Evolutionary conservation across 176 grass and related monocot species (phyloP), one percentile per base, ranked within the genome.

Genomic region (Raddia guianensis): DNA sequence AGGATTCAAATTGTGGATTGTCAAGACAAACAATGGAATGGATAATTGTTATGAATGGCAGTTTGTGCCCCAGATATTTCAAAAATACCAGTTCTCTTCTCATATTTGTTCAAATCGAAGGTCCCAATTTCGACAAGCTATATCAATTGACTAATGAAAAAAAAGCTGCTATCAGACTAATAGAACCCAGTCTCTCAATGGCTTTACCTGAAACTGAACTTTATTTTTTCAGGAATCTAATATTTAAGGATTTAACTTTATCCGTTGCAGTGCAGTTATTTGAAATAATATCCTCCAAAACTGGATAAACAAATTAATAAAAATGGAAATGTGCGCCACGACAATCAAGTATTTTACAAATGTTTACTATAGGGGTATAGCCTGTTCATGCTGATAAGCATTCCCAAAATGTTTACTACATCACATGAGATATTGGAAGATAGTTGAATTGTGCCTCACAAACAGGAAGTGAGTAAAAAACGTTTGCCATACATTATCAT

Each of bases 1-100:
- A 70, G 86, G 34, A 66, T 67, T 64, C 32, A 83, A 46, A 65
- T 42, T 46, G 3, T 71, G 21, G 8, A 65, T 42, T 46, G 3
- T 71, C 16, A 5, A 69, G 70, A 74, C 9, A 65, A 78, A 72
- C 7, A 68, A 57, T 51, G 12, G 75, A 13, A 19, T 20, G 18
- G 55, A 4, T 20, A 9, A 8, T 58, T 58, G n/a, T 58, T 58
- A 20, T 20, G n/a, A 58, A 9, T 19, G 55, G 20, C 19, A 58
- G 8, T 20, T 58, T 58, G 18, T 40, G 2, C 55, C 18, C 55
- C 0, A 58, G 19, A 58, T 58, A 20, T 20, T 58, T 58, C 55
- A 58, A 20, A 20, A 58, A 4, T 7, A 57, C 3, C 55, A 58
- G n/a, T 20, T 20, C n/a, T 58, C n/a, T 58, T 58, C n/a, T 58